A percentile compares a stretch with the other conserved stretches of the same genome.
phyloP scores from a whole-genome alignment of 352 stramenopile genomes.

The Phytophthora podocarpi region DNA sequence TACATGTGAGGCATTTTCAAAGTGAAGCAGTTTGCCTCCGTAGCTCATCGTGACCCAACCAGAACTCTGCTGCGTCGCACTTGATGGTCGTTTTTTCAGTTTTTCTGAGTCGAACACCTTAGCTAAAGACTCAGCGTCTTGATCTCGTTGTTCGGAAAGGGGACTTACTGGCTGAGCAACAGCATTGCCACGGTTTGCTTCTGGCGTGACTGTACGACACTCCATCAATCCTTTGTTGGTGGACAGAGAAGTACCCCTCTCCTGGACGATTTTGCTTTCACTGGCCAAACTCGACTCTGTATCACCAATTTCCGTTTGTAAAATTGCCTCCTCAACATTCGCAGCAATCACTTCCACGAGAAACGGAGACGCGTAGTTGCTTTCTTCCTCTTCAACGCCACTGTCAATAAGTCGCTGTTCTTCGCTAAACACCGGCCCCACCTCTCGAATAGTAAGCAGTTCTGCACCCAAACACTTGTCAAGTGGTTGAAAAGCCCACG shows the following conservation, averaged over 20 bases:
- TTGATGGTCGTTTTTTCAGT: conserved; percentile 28
- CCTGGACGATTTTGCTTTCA: background rate
- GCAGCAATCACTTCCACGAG: conserved; percentile 28
- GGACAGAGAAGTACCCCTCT: too few relatives aligned
- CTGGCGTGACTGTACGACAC: background rate
- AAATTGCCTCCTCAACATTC: conserved; percentile 24
- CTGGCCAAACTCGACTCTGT: background rate
- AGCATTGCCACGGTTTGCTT: background rate
- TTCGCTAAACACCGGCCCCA: conserved; percentile 19
- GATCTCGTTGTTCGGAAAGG: background rate
- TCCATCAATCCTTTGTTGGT: conserved; percentile 5
- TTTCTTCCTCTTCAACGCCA: conserved; percentile 22
- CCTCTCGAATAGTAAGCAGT: conserved; percentile 20
- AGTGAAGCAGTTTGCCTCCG: conserved; percentile 45
- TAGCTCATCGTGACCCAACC: conserved; percentile 49
- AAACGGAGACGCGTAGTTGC: conserved; percentile 16
- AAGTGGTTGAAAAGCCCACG: conserved; percentile 16
- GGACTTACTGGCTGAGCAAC: background rate
- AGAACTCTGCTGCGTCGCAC: conserved; percentile 25
- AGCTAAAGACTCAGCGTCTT: background rate
- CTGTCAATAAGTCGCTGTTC: background rate
- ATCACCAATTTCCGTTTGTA: conserved; percentile 10
- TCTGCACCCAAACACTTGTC: conserved; percentile 15
- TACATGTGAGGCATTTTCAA: conserved; percentile 29
- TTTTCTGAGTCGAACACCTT: background rate